A percentile compares a stretch with the other conserved stretches of the same genome.
These are phyloP conservation scores for Tolypocladium endophyticum DNA, from an alignment of 2,329 filamentous ascomycete species.

Conservation along the genomic window DNA sequence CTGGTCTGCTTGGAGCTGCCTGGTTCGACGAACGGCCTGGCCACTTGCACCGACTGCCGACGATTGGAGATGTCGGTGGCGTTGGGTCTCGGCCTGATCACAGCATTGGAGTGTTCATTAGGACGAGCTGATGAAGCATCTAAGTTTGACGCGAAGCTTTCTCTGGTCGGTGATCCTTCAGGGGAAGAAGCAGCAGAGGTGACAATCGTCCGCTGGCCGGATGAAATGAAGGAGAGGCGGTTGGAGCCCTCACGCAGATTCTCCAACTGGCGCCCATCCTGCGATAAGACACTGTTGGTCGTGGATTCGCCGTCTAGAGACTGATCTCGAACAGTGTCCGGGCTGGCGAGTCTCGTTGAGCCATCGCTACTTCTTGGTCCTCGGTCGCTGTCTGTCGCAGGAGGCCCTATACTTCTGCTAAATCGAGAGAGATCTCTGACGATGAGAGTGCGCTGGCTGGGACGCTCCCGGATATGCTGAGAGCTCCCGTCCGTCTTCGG, in stretches of 20 bases:
- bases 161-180: conserved; percentile 42
- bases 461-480: conserved; percentile 23
- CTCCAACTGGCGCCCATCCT: conserved; percentile 49
- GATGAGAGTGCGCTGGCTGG: conserved; percentile 36
- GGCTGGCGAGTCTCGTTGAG: conserved; percentile 7
- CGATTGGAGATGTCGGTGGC: conserved; percentile 39
- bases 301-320: conserved; percentile 44
- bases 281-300: conserved; percentile 45
- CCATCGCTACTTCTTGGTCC: conserved; percentile 4
- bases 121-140: conserved; percentile 9
- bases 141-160: conserved; percentile 30
- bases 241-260: conserved; percentile 44
- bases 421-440: conserved; percentile 36
- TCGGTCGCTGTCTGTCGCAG: neutral
- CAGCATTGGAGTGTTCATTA: conserved; percentile 14
- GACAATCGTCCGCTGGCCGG: conserved; percentile 47
- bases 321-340: conserved; percentile 24
- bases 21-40: conserved; percentile 31
- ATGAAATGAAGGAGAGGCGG: conserved; percentile 49
- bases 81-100: conserved; percentile 38
- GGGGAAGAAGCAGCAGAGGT: conserved; percentile 51
- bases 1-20: neutral
- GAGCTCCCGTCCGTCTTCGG: conserved; percentile 30
- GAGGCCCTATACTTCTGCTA: conserved; percentile 4
- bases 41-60: conserved; percentile 39